Percentiles rank a stretch among this genome's conserved stretches.
Conservation (phyloP, 805 yeast genomes). For the Candida alai region DNA sequence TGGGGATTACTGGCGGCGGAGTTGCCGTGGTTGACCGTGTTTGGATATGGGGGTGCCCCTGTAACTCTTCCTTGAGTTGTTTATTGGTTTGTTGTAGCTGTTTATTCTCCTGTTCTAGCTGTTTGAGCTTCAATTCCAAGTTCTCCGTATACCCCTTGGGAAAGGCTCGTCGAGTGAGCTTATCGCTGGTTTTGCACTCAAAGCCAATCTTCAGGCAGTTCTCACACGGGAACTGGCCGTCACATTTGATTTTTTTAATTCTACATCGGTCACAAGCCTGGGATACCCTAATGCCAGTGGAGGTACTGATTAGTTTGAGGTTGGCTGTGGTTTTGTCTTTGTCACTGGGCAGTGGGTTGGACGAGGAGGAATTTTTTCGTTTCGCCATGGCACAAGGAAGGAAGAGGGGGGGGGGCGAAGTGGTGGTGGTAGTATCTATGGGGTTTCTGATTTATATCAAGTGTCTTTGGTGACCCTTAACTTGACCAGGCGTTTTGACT, state of each 20-base stretch:
- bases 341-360: neutral
- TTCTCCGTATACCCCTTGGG: slow-evolving; percentile 81
- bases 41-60: slow-evolving; percentile 9
- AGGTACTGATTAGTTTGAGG: slow-evolving; percentile 36
- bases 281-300: slow-evolving; percentile 49
- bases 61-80: slow-evolving; percentile 23
- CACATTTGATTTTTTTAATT: slow-evolving; percentile 72
- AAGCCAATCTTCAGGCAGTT: slow-evolving; percentile 64
- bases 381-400: slow-evolving; percentile 1
- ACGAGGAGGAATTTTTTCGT: neutral
- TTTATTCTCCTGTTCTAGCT: slow-evolving; percentile 54
- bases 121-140: slow-evolving; percentile 58
- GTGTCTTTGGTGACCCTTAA: too few species aligned
- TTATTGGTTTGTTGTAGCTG: slow-evolving; percentile 38
- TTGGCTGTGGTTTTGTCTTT: slow-evolving; percentile 20
- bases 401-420: neutral
- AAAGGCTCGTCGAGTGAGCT: slow-evolving; percentile 69
- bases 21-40: neutral
- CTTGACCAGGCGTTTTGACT: too few species aligned
- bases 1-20: slow-evolving; percentile 7
- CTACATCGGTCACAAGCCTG: slow-evolving; percentile 85
- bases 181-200: slow-evolving; percentile 69
- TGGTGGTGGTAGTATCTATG: neutral
- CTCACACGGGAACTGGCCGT: slow-evolving; percentile 67
- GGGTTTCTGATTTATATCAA: too few species aligned